Base-by-base conservation (phyloP, 192 early-diverging fungal species). In the Globomyces pollinis-pini region DNA sequence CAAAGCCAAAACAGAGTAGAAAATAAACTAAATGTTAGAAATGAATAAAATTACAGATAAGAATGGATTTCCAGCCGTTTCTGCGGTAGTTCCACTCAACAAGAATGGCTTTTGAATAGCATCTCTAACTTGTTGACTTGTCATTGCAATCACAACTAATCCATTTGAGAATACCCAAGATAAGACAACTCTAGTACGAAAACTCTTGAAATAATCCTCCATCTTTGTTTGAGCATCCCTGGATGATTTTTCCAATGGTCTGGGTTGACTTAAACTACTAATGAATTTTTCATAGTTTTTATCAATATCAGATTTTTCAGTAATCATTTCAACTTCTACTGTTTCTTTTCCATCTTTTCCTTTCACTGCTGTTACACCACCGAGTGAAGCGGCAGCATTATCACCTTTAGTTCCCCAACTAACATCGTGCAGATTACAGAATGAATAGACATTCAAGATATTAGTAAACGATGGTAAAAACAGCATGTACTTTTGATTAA, bases 391-490 rank as follows among this genome's bases (percentile, higher is more conserved):
- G 58, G 86, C 86, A 11, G 20, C 70, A 38, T 82, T 91, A 66
- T 91, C 90, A 65, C 93, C 90, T 70, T 96, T 96, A 33, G 93
- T 96, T 50, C 93, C 94, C 94, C 93, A 97, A 1, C 88, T 88
- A 53, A 95, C 89, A 64, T 94, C 93, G 77, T 94, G 91, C 0
- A 90, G 86, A 81, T 95, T 95, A 63, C 88, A 90, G 76, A 93
- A 94, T 1, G 92, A 88, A 44, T 93, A 94, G 21, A 94, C 84
- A 84, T 85, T 90, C 36, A 96, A 71, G 66, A 96, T 93, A 75
- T 94, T 96, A 63, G 89, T 76, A 50, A 88, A 96, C 36, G 86
- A 84, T 21, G 93, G 93, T 65, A 91, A 68, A 55, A 91, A 80
- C 60, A 91, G 68, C 65, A 90, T 72, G 76, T 96, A 96, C 70